A percentile compares a stretch with the other conserved stretches of the same genome.
These are phyloP conservation scores for Cyberlindnera saturnus DNA, from an alignment of 805 yeast species.

Conservation along the genomic window DNA sequence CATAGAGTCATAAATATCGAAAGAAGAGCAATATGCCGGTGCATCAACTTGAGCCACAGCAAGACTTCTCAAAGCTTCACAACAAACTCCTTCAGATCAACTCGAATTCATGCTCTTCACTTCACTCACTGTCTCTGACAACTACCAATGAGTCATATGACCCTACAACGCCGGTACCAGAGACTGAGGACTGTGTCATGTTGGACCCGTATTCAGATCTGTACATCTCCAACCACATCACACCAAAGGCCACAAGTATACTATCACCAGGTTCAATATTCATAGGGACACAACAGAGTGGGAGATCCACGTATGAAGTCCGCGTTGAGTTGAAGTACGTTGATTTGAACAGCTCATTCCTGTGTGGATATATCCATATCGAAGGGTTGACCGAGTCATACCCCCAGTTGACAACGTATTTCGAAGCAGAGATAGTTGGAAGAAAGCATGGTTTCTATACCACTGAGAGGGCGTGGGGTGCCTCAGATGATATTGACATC, in stretches of 20 bases:
- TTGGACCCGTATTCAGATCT: slow-evolving; percentile 2
- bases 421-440: slow-evolving; percentile 61
- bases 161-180: slow-evolving; percentile 1
- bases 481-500: slow-evolving; percentile 53
- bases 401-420: slow-evolving; percentile 71
- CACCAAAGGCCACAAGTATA: slow-evolving; percentile 30
- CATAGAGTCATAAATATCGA: too few species aligned
- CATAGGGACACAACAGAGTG: slow-evolving; percentile 67
- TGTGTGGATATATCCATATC: slow-evolving; percentile 63
- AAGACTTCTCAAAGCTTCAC: slow-evolving; percentile 2
- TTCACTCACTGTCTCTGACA: slow-evolving; percentile 4
- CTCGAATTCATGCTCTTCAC: slow-evolving; percentile 2
- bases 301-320: slow-evolving; percentile 58
- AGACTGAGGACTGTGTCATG: not conserved
- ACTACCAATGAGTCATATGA: slow-evolving; percentile 5
- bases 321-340: slow-evolving; percentile 63
- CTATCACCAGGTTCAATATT: slow-evolving; percentile 59
- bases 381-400: slow-evolving; percentile 59
- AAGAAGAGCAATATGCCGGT: too few species aligned
- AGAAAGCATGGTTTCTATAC: slow-evolving; percentile 41
- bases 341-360: slow-evolving; percentile 44
- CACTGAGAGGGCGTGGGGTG: slow-evolving; percentile 41
- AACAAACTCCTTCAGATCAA: slow-evolving; percentile 6
- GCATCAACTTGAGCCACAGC: not conserved
- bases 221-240: slow-evolving; percentile 6